Conservation (phyloP, 495 filamentous ascomycete genomes). For the Niebla homalea region DNA sequence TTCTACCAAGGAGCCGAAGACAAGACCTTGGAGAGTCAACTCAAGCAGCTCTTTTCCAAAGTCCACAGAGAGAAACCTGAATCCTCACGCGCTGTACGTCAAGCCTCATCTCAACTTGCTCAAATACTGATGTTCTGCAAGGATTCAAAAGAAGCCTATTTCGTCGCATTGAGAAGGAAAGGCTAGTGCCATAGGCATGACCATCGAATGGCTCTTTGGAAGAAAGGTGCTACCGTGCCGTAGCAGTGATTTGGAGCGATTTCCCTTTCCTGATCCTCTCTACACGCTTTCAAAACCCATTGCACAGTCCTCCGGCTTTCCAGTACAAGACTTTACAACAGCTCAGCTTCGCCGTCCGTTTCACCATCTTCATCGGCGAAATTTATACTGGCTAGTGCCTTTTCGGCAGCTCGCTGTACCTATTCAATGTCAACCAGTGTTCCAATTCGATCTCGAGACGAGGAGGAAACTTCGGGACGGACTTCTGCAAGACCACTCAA, state of each 20-base stretch:
- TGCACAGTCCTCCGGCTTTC: no score
- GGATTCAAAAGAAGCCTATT: constrained; percentile 86
- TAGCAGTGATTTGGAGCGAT: no score
- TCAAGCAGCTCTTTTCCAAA: constrained; percentile 61
- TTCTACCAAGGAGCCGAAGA: constrained; percentile 90
- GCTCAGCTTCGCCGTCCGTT: constrained; percentile 28
- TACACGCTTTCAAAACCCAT: no score
- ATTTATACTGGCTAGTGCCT: constrained; percentile 44
- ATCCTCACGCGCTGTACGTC: constrained; percentile 67
- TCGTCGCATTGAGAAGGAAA: constrained; percentile 60
- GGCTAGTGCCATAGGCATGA: constrained; percentile 25
- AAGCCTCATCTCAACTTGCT: neutral
- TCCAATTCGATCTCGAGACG: neutral
- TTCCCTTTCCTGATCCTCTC: no score
- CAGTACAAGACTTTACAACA: constrained; percentile 11
- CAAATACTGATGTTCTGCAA: constrained; percentile 21
- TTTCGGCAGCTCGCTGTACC: constrained; percentile 67
- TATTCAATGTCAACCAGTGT: constrained; percentile 20
- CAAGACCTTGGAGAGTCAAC: constrained; percentile 53
- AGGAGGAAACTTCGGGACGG: constrained; percentile 1
- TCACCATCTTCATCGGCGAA: constrained; percentile 39
- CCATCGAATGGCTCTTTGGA: neutral
- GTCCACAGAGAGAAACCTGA: constrained; percentile 83
- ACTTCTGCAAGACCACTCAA: constrained; percentile 86
- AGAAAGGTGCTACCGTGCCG: no score